A percentile compares a stretch with the other conserved stretches of the same genome.
These are phyloP conservation scores for Mucor indicus DNA, from an alignment of 371 early-diverging fungal genomes.

Conservation along the genomic window DNA sequence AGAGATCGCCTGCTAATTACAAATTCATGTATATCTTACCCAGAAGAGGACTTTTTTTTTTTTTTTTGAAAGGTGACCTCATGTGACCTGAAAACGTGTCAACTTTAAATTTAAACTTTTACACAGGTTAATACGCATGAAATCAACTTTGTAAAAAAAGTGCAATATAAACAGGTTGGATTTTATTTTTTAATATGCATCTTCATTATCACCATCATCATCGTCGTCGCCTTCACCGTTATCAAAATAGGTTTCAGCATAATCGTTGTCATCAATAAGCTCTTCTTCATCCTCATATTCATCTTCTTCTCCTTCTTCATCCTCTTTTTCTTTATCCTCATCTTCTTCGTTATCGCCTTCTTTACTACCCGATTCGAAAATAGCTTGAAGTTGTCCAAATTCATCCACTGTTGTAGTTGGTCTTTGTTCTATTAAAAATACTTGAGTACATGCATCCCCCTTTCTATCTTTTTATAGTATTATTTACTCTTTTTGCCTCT, in stretches of 20 bases:
- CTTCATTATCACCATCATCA: slow-evolving; percentile 46
- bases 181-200: slow-evolving; percentile 10
- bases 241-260: slow-evolving; percentile 55
- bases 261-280: slow-evolving; percentile 49
- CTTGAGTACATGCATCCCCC: neutral
- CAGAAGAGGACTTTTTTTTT: too few species aligned
- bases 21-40: too few species aligned
- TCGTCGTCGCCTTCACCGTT: slow-evolving; percentile 50
- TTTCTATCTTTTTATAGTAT: neutral
- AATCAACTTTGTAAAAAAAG: too few species aligned
- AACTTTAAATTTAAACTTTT: neutral
- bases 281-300: slow-evolving; percentile 56
- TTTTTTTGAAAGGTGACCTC: too few species aligned
- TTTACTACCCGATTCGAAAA: slow-evolving; percentile 30
- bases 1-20: too few species aligned
- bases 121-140: too few species aligned
- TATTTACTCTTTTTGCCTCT: slow-evolving; percentile 37
- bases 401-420: slow-evolving; percentile 14
- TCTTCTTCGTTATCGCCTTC: slow-evolving; percentile 27
- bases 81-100: too few species aligned
- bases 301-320: slow-evolving; percentile 28
- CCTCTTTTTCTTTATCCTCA: slow-evolving; percentile 31
- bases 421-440: slow-evolving; percentile 20
- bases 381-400: slow-evolving; percentile 31
- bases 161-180: too few species aligned